Conservation (phyloP, 2,329 filamentous ascomycete species). For the Aspergillus arachidicola region DNA sequence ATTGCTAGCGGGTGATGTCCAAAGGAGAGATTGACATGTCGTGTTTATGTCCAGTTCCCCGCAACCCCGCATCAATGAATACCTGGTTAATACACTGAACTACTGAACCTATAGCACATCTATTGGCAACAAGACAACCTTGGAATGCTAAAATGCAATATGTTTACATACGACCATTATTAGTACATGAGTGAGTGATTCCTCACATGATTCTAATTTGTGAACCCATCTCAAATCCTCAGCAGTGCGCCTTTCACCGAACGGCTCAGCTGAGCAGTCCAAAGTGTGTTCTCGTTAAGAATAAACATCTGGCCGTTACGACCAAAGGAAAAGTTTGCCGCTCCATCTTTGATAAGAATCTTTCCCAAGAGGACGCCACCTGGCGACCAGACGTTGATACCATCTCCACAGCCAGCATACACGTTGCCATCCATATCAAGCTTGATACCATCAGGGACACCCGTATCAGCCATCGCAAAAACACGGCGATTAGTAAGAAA, state of each 20-base stretch:
- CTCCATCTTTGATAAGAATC: conserved; percentile 54
- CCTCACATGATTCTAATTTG: too few relatives aligned
- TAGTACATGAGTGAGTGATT: background rate
- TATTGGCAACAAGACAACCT: too few relatives aligned
- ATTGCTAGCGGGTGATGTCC: too few relatives aligned
- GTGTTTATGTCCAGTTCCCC: too few relatives aligned
- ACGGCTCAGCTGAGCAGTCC: conserved; percentile 42
- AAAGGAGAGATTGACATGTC: too few relatives aligned
- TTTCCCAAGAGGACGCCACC: conserved; percentile 57
- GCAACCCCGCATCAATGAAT: too few relatives aligned
- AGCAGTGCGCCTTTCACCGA: conserved; percentile 20
- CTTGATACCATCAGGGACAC: conserved; percentile 53
- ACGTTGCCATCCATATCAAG: conserved; percentile 58
- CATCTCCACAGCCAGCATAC: conserved; percentile 58
- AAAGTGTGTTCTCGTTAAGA: conserved; percentile 49
- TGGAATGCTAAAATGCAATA: too few relatives aligned
- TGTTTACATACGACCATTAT: background rate
- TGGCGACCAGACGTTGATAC: conserved; percentile 57
- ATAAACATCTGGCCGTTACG: conserved; percentile 37
- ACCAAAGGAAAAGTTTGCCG: conserved; percentile 56
- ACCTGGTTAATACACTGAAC: too few relatives aligned
- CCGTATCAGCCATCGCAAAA: conserved; percentile 54
- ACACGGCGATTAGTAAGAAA: conserved; percentile 54
- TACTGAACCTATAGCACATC: too few relatives aligned
- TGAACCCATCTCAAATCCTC: background rate